Percentiles rank a stretch among this genome's conserved stretches.
These are phyloP conservation scores for Cantharellus cinnabarinus DNA, from an alignment of 768 basidiomycete species.

Conservation along the genomic window DNA sequence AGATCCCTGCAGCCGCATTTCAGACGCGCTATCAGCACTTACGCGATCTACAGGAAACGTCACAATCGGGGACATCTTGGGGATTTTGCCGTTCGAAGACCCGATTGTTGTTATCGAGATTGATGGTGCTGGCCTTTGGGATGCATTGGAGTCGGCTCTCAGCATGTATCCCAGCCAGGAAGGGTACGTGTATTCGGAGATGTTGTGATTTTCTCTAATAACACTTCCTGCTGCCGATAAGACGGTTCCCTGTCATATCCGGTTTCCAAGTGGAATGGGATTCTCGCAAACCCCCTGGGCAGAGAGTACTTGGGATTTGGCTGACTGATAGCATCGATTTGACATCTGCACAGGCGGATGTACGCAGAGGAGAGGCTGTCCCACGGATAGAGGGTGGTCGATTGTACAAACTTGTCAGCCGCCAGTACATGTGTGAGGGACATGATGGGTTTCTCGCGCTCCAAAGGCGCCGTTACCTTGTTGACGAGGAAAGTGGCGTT, in stretches of 20 bases:
- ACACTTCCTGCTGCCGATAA: slow-evolving; percentile 15
- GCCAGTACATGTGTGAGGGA: slow-evolving; percentile 67
- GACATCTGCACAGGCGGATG: background rate
- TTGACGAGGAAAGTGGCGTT: slow-evolving; percentile 70
- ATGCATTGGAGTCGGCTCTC: slow-evolving; percentile 50
- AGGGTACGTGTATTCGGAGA: slow-evolving; percentile 31
- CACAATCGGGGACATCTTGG: slow-evolving; percentile 70
- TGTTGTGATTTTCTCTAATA: background rate
- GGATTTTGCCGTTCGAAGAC: slow-evolving; percentile 79
- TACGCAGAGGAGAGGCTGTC: slow-evolving; percentile 9
- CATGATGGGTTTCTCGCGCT: slow-evolving; percentile 66
- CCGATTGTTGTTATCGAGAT: slow-evolving; percentile 64
- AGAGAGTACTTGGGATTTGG: slow-evolving; percentile 47
- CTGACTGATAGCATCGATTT: slow-evolving; percentile 12
- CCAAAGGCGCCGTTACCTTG: slow-evolving; percentile 30
- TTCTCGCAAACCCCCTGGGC: slow-evolving; percentile 45
- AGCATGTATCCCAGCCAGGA: slow-evolving; percentile 48
- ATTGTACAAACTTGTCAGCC: slow-evolving; percentile 63
- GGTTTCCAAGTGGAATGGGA: slow-evolving; percentile 79
- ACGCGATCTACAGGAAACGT: slow-evolving; percentile 30
- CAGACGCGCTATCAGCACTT: background rate
- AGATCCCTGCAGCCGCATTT: background rate
- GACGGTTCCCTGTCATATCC: slow-evolving; percentile 75
- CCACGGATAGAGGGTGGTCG: slow-evolving; percentile 28
- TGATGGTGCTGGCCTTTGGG: slow-evolving; percentile 62